phyloP scores from a whole-genome alignment of 768 basidiomycete genomes.

The Agaricus sinodeliciosus region DNA sequence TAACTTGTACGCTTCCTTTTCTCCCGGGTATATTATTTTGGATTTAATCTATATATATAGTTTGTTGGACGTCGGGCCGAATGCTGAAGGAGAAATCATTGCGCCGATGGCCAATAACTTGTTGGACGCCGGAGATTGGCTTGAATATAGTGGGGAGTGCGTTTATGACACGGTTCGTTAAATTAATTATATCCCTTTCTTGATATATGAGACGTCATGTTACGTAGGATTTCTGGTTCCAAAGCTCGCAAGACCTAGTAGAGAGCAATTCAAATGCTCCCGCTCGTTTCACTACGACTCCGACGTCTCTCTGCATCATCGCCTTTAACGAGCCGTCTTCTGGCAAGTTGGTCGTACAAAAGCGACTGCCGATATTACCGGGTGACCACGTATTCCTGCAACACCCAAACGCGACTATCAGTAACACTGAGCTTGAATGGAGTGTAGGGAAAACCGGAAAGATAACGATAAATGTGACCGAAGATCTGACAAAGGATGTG shows the following conservation, averaged over 20 bases:
- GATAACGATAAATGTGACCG: constrained; percentile 20
- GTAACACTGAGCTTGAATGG: constrained; percentile 1
- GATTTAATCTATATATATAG: constrained; percentile 19
- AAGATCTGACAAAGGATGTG: constrained; percentile 12
- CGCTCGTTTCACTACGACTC: constrained; percentile 42
- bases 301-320: constrained; percentile 45
- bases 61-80: constrained; percentile 48
- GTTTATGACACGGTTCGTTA: constrained; percentile 44
- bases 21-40: neutral
- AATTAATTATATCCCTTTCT: neutral
- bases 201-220: neutral
- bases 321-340: constrained; percentile 30
- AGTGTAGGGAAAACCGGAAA: constrained; percentile 20
- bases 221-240: constrained; percentile 41
- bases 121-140: constrained; percentile 45
- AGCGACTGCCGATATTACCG: constrained; percentile 33
- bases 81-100: constrained; percentile 47
- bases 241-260: constrained; percentile 29
- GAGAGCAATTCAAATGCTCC: constrained; percentile 11
- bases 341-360: constrained; percentile 28
- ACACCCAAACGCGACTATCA: constrained; percentile 17
- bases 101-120: constrained; percentile 40
- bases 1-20: constrained; percentile 37
- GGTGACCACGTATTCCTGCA: constrained; percentile 40
- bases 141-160: constrained; percentile 42